Base-by-base conservation (phyloP, 2,329 filamentous ascomycete genomes). In the Hypomyces perniciosus region DNA sequence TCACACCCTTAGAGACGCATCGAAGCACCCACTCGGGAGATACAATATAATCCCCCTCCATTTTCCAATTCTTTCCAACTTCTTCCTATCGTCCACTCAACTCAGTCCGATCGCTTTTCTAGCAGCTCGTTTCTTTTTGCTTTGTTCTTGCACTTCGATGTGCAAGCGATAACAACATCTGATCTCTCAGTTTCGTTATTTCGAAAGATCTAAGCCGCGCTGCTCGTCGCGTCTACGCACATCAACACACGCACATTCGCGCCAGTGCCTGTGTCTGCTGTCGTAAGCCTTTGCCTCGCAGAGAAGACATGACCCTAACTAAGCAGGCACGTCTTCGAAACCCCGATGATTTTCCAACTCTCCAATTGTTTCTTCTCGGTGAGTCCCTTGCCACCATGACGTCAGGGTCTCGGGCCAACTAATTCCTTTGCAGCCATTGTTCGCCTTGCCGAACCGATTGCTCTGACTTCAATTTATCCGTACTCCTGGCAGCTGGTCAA, bases 401-500 rank as follows among this genome's bases (percentile, higher is more conserved):
- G 5, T 5, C 8, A 29, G 12, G 35, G n/a, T 26, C 20, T n/a
- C 6, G 13, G 30, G 27, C 49, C 40, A 13, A 48, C 20, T 57
- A 64, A 51, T 63, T 55, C 31, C 34, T 20, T 20, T 5, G 12
- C 51, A 95, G 90, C 90, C 67, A 89, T 96, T 75, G 91, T 95
- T 65, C 89, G 91, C 56, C 82, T 96, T 59, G 88, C 90, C 48
- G 91, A 96, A 69, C 91, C 91, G 26, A 92, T 96, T 61, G 90
- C 91, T 46, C 80, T 96, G 57, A 96, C 90, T 1, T 93, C 88
- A 63, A 93, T 96, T 68, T 95, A 92, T 62, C 91, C 91, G 20
- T 96, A 96, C 68, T 88, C 88, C 54, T 95, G 87, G 86, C 80
- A 86, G 54, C 83, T 92, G 59, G 84, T 92, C 58, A 88, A 88